Evolutionary conservation across 805 yeast species (phyloP).

Genomic region (Dipodascopsis tothii): DNA sequence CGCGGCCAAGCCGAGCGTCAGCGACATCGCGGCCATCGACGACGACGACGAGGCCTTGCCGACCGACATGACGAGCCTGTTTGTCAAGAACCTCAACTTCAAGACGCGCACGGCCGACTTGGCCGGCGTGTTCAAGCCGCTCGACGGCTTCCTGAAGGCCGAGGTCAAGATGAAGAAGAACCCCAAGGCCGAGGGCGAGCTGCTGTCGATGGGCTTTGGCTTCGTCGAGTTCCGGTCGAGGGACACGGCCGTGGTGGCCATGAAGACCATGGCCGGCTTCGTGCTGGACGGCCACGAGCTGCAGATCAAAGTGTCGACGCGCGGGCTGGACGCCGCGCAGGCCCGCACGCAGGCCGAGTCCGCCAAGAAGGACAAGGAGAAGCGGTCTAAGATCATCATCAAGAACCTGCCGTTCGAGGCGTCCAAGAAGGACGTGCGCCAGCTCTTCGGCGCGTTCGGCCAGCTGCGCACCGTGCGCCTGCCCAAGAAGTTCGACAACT

Average conservation of each 20-base stretch:
- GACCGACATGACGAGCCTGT: conserved; percentile 67
- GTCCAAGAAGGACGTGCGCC: conserved; percentile 83
- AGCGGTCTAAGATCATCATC: conserved; percentile 65
- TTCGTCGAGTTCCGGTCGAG: conserved; percentile 81
- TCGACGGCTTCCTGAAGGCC: conserved; percentile 75
- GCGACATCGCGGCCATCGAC: conserved; percentile 15
- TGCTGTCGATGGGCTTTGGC: conserved; percentile 95
- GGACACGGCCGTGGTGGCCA: conserved; percentile 72
- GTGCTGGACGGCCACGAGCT: conserved; percentile 83
- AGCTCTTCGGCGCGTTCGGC: conserved; percentile 89
- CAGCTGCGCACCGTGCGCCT: conserved; percentile 89
- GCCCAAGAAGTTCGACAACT: conserved; percentile 89
- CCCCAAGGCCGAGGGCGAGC: conserved; percentile 56
- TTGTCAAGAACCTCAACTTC: conserved; percentile 88
- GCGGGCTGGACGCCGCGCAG: conserved; percentile 38
- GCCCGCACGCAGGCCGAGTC: conserved; percentile 24
- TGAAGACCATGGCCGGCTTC: conserved; percentile 63
- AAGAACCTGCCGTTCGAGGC: conserved; percentile 97
- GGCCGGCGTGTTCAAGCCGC: conserved; percentile 52
- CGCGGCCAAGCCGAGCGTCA: conserved; percentile 20
- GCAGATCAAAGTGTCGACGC: conserved; percentile 79
- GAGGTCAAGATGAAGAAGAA: conserved; percentile 83
- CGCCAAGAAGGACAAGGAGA: conserved; percentile 17
- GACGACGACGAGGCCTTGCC: conserved; percentile 28
- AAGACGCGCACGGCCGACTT: conserved; percentile 57